phyloP scores from a whole-genome alignment of 2,329 filamentous ascomycete genomes.

The Monilinia fructigena region DNA sequence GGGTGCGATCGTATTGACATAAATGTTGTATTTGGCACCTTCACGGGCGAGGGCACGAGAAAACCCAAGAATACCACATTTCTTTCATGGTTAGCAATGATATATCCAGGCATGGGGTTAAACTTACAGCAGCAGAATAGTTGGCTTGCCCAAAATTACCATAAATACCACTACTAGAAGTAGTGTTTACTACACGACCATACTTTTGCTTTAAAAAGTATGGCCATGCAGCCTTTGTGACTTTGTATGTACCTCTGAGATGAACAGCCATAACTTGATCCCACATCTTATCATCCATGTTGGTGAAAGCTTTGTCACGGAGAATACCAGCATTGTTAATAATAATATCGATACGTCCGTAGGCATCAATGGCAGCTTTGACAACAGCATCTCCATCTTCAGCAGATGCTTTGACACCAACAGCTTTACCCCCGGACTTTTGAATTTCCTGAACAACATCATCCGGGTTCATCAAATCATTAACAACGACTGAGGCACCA shows the following conservation, averaged over 20 bases:
- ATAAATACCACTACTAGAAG: slow-evolving; percentile 95
- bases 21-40: slow-evolving; percentile 96
- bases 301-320: slow-evolving; percentile 94
- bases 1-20: slow-evolving; percentile 95
- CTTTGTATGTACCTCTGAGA: slow-evolving; percentile 90
- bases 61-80: slow-evolving; percentile 91
- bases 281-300: slow-evolving; percentile 96
- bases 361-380: slow-evolving; percentile 89
- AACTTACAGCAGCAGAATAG: slow-evolving; percentile 81
- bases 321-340: slow-evolving; percentile 99
- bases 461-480: slow-evolving; percentile 92
- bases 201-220: slow-evolving; percentile 99
- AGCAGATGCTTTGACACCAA: slow-evolving; percentile 88
- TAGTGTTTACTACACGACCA: slow-evolving; percentile 93
- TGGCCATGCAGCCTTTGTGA: slow-evolving; percentile 96
- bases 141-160: slow-evolving; percentile 99
- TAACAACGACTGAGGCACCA: slow-evolving; percentile 85
- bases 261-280: slow-evolving; percentile 90
- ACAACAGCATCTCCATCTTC: slow-evolving; percentile 90
- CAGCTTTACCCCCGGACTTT: slow-evolving; percentile 83
- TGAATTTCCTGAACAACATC: slow-evolving; percentile 89
- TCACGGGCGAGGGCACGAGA: slow-evolving; percentile 90
- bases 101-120: slow-evolving; percentile 39
- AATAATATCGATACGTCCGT: slow-evolving; percentile 89
- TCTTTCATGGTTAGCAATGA: slow-evolving; percentile 47